Percentiles rank a stretch among this genome's conserved stretches.
Conservation (phyloP, 371 early-diverging fungal genomes). For the Rhizomucor miehei region DNA sequence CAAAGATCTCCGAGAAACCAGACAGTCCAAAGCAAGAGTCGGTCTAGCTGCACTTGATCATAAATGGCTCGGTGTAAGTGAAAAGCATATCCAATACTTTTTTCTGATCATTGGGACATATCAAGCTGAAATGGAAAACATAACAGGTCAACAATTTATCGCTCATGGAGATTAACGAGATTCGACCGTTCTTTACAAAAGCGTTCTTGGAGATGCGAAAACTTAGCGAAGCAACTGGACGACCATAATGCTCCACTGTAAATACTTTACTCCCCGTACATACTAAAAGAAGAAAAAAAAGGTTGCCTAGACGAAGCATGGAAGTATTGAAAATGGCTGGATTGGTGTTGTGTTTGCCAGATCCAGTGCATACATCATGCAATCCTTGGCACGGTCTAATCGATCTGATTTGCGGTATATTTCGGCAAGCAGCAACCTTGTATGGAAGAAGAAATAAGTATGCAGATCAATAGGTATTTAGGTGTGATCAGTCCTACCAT, state of each 20-base stretch:
- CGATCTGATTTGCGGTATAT: constrained; percentile 55
- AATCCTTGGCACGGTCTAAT: constrained; percentile 57
- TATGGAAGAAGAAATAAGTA: constrained; percentile 1
- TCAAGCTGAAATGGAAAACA: background rate
- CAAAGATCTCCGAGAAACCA: constrained; percentile 82
- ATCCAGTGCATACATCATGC: constrained; percentile 70
- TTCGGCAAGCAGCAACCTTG: constrained; percentile 55
- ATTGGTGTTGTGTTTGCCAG: constrained; percentile 65
- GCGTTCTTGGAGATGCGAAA: constrained; percentile 72
- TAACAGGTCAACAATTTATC: constrained; percentile 78
- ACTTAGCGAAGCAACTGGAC: constrained; percentile 17
- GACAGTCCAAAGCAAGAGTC: constrained; percentile 75
- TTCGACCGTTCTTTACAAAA: constrained; percentile 78
- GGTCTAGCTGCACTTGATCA: constrained; percentile 69
- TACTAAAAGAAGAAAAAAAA: background rate
- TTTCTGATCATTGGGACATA: too few species aligned
- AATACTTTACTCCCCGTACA: background rate
- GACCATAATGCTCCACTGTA: background rate
- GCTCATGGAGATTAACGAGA: constrained; percentile 86
- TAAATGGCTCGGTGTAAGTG: constrained; percentile 64
- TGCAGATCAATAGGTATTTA: background rate
- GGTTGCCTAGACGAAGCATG: constrained; percentile 22
- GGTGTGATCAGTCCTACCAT: constrained; percentile 41
- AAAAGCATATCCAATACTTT: background rate
- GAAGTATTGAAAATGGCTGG: constrained; percentile 56